A percentile compares a stretch with the other conserved stretches of the same genome.
Evolutionary conservation across 139 green algal genomes (phyloP).

Genomic region (Closterium sp.): DNA sequence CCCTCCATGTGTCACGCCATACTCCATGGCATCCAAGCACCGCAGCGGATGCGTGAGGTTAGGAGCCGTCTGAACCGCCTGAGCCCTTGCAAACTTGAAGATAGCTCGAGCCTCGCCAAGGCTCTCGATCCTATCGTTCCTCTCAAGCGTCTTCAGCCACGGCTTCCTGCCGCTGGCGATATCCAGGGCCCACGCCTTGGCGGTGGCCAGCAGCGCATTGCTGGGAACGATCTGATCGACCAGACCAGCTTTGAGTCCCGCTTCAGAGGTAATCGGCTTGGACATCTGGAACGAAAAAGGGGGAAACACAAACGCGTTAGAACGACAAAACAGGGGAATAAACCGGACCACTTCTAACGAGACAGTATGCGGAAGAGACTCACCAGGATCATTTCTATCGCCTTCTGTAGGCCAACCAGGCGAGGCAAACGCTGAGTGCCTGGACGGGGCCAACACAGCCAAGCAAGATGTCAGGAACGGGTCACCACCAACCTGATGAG

Average conservation of each 20-base stretch:
- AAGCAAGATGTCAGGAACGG: too few relatives aligned
- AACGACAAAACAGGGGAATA: too few relatives aligned
- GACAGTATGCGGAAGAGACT: neutral
- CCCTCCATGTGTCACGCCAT: slow-evolving; percentile 78
- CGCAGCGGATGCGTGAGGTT: slow-evolving; percentile 81
- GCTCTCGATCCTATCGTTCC: slow-evolving; percentile 72
- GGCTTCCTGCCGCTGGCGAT: slow-evolving; percentile 70
- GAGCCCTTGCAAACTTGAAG: slow-evolving; percentile 74
- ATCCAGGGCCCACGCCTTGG: slow-evolving; percentile 69
- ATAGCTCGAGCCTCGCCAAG: slow-evolving; percentile 74
- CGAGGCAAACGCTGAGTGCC: slow-evolving; percentile 92
- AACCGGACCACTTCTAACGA: too few relatives aligned
- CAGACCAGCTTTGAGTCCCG: slow-evolving; percentile 76
- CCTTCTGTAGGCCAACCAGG: slow-evolving; percentile 89
- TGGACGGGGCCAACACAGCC: neutral
- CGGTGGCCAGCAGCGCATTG: slow-evolving; percentile 65
- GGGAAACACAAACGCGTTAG: neutral
- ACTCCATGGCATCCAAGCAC: slow-evolving; percentile 87
- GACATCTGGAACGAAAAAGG: slow-evolving; percentile 57
- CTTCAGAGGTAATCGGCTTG: slow-evolving; percentile 60
- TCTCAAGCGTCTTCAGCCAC: slow-evolving; percentile 55
- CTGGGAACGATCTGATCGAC: slow-evolving; percentile 79
- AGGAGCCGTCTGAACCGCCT: slow-evolving; percentile 54
- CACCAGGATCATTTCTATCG: slow-evolving; percentile 89
- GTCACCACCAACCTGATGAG: too few relatives aligned